Conservation (phyloP, 1,139 yeast species). For the Taiozyma onychis region DNA sequence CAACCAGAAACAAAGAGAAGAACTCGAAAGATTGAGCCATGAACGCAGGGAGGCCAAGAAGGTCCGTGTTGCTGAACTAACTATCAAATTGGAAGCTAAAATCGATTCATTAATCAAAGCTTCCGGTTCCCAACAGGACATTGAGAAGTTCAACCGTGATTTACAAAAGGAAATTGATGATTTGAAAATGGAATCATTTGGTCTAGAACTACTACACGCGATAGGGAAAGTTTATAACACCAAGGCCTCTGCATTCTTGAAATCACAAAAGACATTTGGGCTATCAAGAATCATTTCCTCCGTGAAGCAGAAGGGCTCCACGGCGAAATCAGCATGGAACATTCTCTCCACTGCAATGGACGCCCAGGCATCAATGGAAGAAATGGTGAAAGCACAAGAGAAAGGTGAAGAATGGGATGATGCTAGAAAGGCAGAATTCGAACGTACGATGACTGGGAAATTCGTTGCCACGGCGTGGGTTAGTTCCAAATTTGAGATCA, state of each 20-base stretch:
- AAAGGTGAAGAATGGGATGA: slow-evolving; percentile 44
- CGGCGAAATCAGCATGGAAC: slow-evolving; percentile 62
- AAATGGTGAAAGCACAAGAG: slow-evolving; percentile 51
- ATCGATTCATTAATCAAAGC: slow-evolving; percentile 30
- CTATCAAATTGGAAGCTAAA: slow-evolving; percentile 40
- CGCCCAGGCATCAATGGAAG: slow-evolving; percentile 71
- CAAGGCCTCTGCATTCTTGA: slow-evolving; percentile 49
- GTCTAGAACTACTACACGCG: slow-evolving; percentile 65
- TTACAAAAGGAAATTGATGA: slow-evolving; percentile 59
- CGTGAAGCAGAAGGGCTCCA: slow-evolving; percentile 68
- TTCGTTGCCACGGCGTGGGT: slow-evolving; percentile 78
- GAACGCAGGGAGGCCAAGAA: slow-evolving; percentile 51
- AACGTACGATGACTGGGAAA: slow-evolving; percentile 65
- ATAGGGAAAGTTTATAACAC: slow-evolving; percentile 62
- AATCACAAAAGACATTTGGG: slow-evolving; percentile 66
- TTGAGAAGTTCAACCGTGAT: slow-evolving; percentile 35
- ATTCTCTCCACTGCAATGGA: slow-evolving; percentile 67
- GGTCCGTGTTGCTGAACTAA: slow-evolving; percentile 49
- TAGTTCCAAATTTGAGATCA: slow-evolving; percentile 67
- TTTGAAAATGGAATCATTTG: slow-evolving; percentile 76
- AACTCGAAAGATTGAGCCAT: slow-evolving; percentile 44
- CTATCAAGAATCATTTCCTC: slow-evolving; percentile 58
- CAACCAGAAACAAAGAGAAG: slow-evolving; percentile 48
- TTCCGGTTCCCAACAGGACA: slow-evolving; percentile 25
- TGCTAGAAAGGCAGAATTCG: slow-evolving; percentile 54